phyloP scores from a whole-genome alignment of 169 alveolate species.

The Plasmodium fragile region DNA sequence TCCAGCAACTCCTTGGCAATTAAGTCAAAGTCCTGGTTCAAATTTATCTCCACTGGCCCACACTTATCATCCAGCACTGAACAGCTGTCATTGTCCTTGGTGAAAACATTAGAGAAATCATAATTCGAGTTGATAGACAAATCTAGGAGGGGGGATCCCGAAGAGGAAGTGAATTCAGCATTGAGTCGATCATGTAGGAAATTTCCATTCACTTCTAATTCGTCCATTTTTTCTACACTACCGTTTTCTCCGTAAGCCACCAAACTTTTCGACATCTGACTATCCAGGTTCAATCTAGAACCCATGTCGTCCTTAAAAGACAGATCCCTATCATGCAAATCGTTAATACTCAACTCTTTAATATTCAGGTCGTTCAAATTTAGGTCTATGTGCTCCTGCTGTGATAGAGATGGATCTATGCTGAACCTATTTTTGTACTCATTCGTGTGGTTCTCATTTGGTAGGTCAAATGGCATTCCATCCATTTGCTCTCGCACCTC shows the following conservation, averaged over 20 bases:
- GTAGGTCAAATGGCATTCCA: constrained; percentile 17
- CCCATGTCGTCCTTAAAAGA: constrained; percentile 52
- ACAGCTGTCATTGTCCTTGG: constrained; percentile 61
- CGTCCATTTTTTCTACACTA: constrained; percentile 20
- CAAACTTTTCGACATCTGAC: constrained; percentile 72
- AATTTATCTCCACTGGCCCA: constrained; percentile 19
- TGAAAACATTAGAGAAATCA: constrained; percentile 42
- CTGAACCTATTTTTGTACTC: constrained; percentile 42
- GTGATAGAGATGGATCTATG: constrained; percentile 41
- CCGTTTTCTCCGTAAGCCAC: constrained; percentile 15
- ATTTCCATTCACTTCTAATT: constrained; percentile 1
- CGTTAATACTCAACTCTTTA: background rate
- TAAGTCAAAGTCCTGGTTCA: constrained; percentile 69
- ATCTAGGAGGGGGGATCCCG: constrained; percentile 30
- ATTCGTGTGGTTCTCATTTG: constrained; percentile 2
- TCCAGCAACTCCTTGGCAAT: constrained; percentile 67
- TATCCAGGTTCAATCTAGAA: constrained; percentile 29
- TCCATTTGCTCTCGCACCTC: constrained; percentile 59
- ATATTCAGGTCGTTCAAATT: constrained; percentile 19
- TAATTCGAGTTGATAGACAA: constrained; percentile 12
- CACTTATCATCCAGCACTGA: constrained; percentile 41
- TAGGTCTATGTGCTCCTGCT: constrained; percentile 57
- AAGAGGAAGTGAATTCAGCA: constrained; percentile 44
- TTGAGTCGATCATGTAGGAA: constrained; percentile 34
- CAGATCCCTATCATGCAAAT: background rate